These are phyloP conservation scores for Aspergillus candidus DNA, from an alignment of 2,329 filamentous ascomycete species.

Conservation along the genomic window DNA sequence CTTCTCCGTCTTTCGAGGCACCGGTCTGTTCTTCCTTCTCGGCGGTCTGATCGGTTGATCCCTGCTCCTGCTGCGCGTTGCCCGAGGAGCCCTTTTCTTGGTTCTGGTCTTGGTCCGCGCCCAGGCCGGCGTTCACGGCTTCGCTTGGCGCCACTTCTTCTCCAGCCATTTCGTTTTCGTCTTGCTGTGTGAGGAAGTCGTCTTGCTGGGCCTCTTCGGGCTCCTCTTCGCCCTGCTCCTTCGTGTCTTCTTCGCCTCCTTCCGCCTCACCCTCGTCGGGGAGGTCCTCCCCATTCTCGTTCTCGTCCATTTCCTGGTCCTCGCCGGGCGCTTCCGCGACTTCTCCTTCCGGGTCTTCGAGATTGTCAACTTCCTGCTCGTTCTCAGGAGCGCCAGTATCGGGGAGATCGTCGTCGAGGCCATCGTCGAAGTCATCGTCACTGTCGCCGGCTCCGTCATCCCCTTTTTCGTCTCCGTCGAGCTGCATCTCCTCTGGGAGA, in stretches of 20 bases:
- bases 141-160: constrained; percentile 47
- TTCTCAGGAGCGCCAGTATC: constrained; percentile 37
- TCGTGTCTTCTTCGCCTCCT: constrained; percentile 44
- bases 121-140: constrained; percentile 35
- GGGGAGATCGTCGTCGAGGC: constrained; percentile 34
- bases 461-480: constrained; percentile 62
- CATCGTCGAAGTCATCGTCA: constrained; percentile 39
- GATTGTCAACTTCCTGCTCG: constrained; percentile 28
- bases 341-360: constrained; percentile 26
- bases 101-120: constrained; percentile 36
- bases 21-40: constrained; percentile 42
- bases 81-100: constrained; percentile 43
- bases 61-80: constrained; percentile 38
- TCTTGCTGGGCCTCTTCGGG: constrained; percentile 50
- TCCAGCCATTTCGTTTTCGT: constrained; percentile 47
- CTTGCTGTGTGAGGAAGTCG: constrained; percentile 41
- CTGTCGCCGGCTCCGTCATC: constrained; percentile 41
- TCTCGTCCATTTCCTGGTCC: constrained; percentile 23
- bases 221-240: constrained; percentile 33
- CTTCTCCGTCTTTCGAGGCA: constrained; percentile 36
- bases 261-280: constrained; percentile 38
- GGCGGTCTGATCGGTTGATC: constrained; percentile 42
- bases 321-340: constrained; percentile 22
- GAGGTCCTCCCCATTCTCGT: constrained; percentile 28
- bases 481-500: constrained; percentile 79